Conservation (phyloP, 176 grass and related monocot species). For the Rhynchospora pubera region DNA sequence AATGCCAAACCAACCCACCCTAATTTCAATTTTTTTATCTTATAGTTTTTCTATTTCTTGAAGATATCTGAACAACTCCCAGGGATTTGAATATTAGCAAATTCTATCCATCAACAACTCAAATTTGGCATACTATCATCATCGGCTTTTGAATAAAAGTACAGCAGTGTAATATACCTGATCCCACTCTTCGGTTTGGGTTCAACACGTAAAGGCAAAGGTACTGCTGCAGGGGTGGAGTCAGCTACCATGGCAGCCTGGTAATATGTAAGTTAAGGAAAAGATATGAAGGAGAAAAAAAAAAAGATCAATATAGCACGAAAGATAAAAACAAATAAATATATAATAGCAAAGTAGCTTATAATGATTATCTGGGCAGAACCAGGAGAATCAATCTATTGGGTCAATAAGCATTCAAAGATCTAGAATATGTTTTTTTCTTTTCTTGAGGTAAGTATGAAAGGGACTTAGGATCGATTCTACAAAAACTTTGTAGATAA, state of each 20-base stretch:
- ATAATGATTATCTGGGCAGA: not conserved
- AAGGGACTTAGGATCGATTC: too few species aligned
- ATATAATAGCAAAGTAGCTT: too few species aligned
- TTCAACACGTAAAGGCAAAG: slow-evolving; percentile 69
- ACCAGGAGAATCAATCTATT: too few species aligned
- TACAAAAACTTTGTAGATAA: too few species aligned
- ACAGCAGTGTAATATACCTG: slow-evolving; percentile 35
- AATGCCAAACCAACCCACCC: not conserved
- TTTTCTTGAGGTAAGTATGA: too few species aligned
- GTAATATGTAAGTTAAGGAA: slow-evolving; percentile 52
- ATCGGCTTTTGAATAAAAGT: not conserved
- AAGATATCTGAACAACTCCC: not conserved
- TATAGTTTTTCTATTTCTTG: not conserved
- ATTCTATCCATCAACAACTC: not conserved
- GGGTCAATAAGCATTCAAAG: not conserved
- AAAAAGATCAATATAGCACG: not conserved
- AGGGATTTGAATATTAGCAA: not conserved
- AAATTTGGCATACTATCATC: not conserved
- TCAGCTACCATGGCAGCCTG: slow-evolving; percentile 85
- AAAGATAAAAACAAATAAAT: too few species aligned
- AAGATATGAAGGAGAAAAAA: not conserved
- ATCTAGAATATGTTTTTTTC: not conserved
- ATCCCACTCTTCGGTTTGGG: slow-evolving; percentile 88
- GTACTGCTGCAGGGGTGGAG: slow-evolving; percentile 51
- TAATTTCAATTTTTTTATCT: not conserved